Conservation (phyloP, 768 basidiomycete genomes). For the Thelephora ganbajun region DNA sequence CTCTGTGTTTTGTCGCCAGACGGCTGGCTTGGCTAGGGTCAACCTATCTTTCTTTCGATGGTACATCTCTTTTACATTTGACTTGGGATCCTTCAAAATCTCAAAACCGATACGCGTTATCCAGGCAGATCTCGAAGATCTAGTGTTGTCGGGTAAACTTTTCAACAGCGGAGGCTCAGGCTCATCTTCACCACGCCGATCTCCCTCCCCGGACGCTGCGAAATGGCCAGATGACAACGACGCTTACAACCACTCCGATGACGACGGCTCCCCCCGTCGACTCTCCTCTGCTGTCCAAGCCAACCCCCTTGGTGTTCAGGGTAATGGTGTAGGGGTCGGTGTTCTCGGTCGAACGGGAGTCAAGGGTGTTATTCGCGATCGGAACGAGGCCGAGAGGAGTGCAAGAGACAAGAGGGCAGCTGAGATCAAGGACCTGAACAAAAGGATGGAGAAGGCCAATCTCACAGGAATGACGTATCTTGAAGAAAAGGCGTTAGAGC, state of each 20-base stretch:
- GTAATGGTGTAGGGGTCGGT: slow-evolving; percentile 70
- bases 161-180: slow-evolving; percentile 35
- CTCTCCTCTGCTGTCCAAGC: slow-evolving; percentile 11
- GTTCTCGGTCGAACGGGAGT: slow-evolving; percentile 71
- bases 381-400: slow-evolving; percentile 48
- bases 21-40: no score
- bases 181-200: slow-evolving; percentile 51
- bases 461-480: slow-evolving; percentile 59
- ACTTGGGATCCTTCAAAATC: no score
- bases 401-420: slow-evolving; percentile 36
- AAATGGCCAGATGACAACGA: slow-evolving; percentile 40
- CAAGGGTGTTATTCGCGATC: slow-evolving; percentile 78
- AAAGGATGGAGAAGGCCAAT: slow-evolving; percentile 48
- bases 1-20: no score
- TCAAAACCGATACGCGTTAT: background rate
- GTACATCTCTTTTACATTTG: no score
- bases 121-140: slow-evolving; percentile 43
- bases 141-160: slow-evolving; percentile 66
- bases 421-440: slow-evolving; percentile 38
- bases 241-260: slow-evolving; percentile 21
- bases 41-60: no score
- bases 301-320: slow-evolving; percentile 13
- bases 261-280: slow-evolving; percentile 16
- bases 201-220: slow-evolving; percentile 31
- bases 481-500: slow-evolving; percentile 41